phyloP scores from a whole-genome alignment of 2,329 filamentous ascomycete genomes.

The Phialemonium atrogriseum region DNA sequence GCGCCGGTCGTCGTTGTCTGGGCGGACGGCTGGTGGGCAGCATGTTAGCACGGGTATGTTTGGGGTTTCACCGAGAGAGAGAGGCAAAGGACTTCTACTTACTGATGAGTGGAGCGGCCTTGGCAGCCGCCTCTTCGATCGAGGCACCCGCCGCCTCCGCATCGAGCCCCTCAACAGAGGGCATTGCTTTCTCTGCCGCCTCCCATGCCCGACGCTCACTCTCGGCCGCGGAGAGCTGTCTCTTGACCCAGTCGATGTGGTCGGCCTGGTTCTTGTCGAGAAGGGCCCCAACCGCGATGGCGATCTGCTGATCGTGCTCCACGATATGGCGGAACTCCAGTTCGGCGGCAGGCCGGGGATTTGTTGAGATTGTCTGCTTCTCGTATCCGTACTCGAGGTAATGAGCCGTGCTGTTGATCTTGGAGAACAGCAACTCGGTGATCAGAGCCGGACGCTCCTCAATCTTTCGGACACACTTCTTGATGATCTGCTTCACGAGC shows the following conservation, averaged over 20 bases:
- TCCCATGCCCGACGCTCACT: constrained; percentile 73
- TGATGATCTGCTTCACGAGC: constrained; percentile 74
- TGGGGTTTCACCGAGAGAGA: no score
- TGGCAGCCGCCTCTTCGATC: constrained; percentile 18
- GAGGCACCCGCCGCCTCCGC: constrained; percentile 22
- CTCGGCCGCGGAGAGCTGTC: constrained; percentile 57
- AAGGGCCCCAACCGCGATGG: constrained; percentile 69
- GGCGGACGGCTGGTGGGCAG: constrained; percentile 41
- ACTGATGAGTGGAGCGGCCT: constrained; percentile 44
- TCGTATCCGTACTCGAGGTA: constrained; percentile 90
- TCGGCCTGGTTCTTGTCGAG: constrained; percentile 72
- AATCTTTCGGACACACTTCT: constrained; percentile 74
- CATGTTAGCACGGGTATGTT: constrained; percentile 16
- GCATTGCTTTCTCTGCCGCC: constrained; percentile 55
- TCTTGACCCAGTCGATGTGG: constrained; percentile 74
- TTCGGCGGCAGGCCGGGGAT: constrained; percentile 65
- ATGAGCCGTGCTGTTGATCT: constrained; percentile 72
- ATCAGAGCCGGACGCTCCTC: constrained; percentile 77
- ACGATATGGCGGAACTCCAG: constrained; percentile 71
- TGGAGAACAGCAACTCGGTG: constrained; percentile 91
- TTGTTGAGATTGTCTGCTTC: constrained; percentile 58
- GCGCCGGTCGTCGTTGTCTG: constrained; percentile 58
- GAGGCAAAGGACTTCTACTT: constrained; percentile 22
- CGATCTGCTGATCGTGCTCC: constrained; percentile 63
- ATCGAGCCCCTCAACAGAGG: constrained; percentile 26